Evolutionary conservation across 176 grass and related monocot species (phyloP), one percentile per base, ranked within the genome.

Genomic region (Phyllostachys edulis): DNA sequence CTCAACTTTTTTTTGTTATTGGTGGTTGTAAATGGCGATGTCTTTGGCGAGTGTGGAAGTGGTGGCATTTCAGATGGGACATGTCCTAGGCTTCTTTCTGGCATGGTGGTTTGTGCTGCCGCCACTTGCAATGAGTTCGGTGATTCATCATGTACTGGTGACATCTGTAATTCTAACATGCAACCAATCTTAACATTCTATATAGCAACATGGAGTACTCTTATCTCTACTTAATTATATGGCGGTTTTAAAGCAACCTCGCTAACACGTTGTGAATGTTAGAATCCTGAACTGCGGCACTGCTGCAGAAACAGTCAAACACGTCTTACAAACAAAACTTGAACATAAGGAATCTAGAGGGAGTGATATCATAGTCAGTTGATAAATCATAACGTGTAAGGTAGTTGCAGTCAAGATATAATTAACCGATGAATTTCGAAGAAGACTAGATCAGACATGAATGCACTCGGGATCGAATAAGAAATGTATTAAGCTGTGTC

Each of bases 31-130:
- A 65, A 55, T 71, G 64, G 82, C 21, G 86, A 57, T 73, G 18
- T 16, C 59, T 41, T 24, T 80, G 77, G 88, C 78, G 66, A 46
- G 75, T 46, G 44, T 18, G 51, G 61, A 41, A 80, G 76, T 89
- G 82, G 71, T 71, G 88, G 88, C 88, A 38, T 77, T 72, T 90
- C 88, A 65, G 78, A 86, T n/a, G 56, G 26, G 72, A 86, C 56
- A 67, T 82, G 51, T 68, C 69, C n/a, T 40, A 23, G 66, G 52
- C 13, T 70, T 50, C 66, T 86, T 62, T 79, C 75, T 27, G 32
- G 9, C 39, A 65, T 9, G n/a, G 42, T 6, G 73, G 24, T 76
- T 84, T 63, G 78, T 82, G 71, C 55, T 65, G 71, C 64, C 27
- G 65, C 83, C 78, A 86, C 72, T 90, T 82, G 83, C 65, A 42